These are phyloP conservation scores for Quercus agrifolia DNA, from an alignment of 306 rosid species.

Conservation along the genomic window DNA sequence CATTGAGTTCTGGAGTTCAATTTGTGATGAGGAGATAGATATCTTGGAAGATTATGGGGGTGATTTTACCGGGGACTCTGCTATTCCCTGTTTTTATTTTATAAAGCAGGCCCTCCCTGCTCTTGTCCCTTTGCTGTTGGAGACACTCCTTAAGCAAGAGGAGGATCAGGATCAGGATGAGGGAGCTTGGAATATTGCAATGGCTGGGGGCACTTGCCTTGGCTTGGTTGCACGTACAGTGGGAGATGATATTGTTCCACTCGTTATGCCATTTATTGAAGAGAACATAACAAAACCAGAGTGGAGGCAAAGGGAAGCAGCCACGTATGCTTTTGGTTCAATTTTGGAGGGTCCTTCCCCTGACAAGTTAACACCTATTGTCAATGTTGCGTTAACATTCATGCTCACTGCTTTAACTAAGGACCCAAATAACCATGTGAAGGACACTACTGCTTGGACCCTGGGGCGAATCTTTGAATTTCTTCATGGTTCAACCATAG, in stretches of 20 bases:
- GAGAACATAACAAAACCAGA: constrained; percentile 82
- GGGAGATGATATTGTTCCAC: constrained; percentile 80
- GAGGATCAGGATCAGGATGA: constrained; percentile 97
- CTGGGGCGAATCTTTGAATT: constrained; percentile 91
- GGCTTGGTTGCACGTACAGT: constrained; percentile 88
- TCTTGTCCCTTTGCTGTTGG: constrained; percentile 76
- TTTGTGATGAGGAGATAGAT: constrained; percentile 91
- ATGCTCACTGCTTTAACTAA: constrained; percentile 75
- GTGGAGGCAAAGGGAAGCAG: constrained; percentile 96
- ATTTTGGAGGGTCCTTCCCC: constrained; percentile 92
- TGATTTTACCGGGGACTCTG: constrained; percentile 68
- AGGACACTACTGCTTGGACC: constrained; percentile 97
- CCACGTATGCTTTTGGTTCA: constrained; percentile 92
- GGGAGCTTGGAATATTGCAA: constrained; percentile 96
- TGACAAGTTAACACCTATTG: constrained; percentile 64
- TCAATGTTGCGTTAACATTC: constrained; percentile 64
- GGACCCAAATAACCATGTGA: constrained; percentile 84
- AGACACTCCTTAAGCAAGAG: constrained; percentile 90
- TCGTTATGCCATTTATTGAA: constrained; percentile 85
- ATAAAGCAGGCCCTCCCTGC: constrained; percentile 92
- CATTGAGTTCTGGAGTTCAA: constrained; percentile 92
- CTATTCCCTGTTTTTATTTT: constrained; percentile 76
- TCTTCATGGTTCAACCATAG: constrained; percentile 70
- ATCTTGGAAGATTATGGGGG: constrained; percentile 68
- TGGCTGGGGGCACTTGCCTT: constrained; percentile 96